Evolutionary conservation across 2,329 filamentous ascomycete genomes (phyloP), one percentile per base, ranked within the genome.

Genomic region (Cordyceps javanica): DNA sequence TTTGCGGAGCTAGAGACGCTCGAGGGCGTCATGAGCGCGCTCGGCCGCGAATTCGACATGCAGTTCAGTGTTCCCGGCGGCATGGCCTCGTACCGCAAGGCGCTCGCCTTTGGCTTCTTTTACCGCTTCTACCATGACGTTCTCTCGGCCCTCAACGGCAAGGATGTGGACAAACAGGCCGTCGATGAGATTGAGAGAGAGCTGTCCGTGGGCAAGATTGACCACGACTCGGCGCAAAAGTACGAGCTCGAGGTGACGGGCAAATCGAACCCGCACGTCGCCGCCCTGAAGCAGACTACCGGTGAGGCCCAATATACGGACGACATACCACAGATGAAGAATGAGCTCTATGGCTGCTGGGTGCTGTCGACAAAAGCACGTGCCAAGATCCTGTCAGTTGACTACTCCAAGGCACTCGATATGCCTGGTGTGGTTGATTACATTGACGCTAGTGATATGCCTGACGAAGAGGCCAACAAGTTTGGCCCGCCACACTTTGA

Each of bases 231-330:
- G 5, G 85, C 91, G 0, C 79, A 81, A 23, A 89, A 88, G 1
- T 97, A 97, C 66, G 81, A 89, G 64, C 86, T 94, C 68, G 88
- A 87, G 58, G 82, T 95, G 34, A 80, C 97, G 0, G 94, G 94
- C 51, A 92, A 92, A 68, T 83, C 89, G n/a, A 87, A 87, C 55
- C 88, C 87, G 21, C 94, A 97, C 67, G 83, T 97, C 36, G 91
- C 94, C 1, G 94, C 94, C 0, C 72, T 99, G 70, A 96, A 97
- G 75, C 94, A 99, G 72, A 89, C 87, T 10, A 95, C 91, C 0
- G 94, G 94, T 57, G 90, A 96, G 72, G 94, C 94, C 2, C 91
- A 96, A 65, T 99, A 99, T 65, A 97, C 91, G 0, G 94, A 97
- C 66, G 94, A 99, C 65, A 95, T 97, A 9, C 93, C 93, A 1